Conservation (phyloP, 2,329 filamentous ascomycete genomes). For the Aspergillus versicolor region DNA sequence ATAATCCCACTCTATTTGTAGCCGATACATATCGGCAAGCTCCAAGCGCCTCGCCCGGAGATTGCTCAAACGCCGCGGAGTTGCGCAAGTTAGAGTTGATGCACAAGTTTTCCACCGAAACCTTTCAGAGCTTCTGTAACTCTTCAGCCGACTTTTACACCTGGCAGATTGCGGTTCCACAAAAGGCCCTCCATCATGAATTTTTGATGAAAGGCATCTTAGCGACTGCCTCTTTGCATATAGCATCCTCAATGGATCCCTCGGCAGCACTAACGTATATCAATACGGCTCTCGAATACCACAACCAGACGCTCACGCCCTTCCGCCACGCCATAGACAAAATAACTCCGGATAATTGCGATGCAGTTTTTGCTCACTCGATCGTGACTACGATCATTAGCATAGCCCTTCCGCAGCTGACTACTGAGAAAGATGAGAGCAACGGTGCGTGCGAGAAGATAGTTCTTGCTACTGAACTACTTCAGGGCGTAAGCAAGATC, state of each 20-base stretch:
- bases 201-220: constrained; percentile 45
- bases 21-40: constrained; percentile 1
- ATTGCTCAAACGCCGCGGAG: constrained; percentile 18
- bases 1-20: not conserved
- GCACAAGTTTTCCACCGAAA: constrained; percentile 52
- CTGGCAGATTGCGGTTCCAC: constrained; percentile 44
- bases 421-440: constrained; percentile 27
- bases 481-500: constrained; percentile 38
- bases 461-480: constrained; percentile 34
- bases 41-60: not conserved
- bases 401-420: constrained; percentile 36
- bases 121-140: constrained; percentile 44
- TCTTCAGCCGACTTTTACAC: constrained; percentile 30
- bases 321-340: constrained; percentile 36
- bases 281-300: constrained; percentile 37
- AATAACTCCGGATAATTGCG: constrained; percentile 36
- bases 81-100: constrained; percentile 50
- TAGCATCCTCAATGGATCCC: constrained; percentile 32
- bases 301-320: constrained; percentile 34
- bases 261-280: constrained; percentile 34
- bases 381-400: constrained; percentile 37
- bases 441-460: constrained; percentile 37
- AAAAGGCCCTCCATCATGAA: constrained; percentile 39
- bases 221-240: constrained; percentile 41
- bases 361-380: constrained; percentile 39